These are phyloP conservation scores for Calonectria multiphialidica DNA, from an alignment of 2,329 filamentous ascomycete species.

Conservation along the genomic window DNA sequence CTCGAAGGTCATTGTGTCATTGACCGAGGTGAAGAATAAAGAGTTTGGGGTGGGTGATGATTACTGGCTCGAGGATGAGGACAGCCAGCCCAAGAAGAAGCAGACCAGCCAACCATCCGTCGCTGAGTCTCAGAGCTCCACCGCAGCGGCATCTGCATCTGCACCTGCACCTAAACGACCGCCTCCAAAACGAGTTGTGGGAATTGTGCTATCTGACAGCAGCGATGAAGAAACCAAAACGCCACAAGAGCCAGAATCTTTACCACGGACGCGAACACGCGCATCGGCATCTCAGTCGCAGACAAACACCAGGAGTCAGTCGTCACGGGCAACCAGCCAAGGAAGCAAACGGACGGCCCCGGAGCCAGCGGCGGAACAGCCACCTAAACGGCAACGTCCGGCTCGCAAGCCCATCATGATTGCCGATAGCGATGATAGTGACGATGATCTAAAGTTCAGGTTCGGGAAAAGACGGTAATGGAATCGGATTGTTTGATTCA, in stretches of 20 bases:
- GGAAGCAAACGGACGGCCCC: slow-evolving; percentile 51
- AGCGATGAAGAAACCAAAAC: slow-evolving; percentile 49
- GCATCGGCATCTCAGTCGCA: slow-evolving; percentile 45
- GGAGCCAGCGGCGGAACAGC: slow-evolving; percentile 44
- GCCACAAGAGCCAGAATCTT: slow-evolving; percentile 13
- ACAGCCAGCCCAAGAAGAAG: slow-evolving; percentile 46
- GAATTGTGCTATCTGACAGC: slow-evolving; percentile 51
- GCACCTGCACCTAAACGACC: slow-evolving; percentile 23
- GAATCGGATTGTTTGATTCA: slow-evolving; percentile 31
- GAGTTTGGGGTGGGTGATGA: slow-evolving; percentile 81
- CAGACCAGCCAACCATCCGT: slow-evolving; percentile 40
- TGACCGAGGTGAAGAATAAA: slow-evolving; percentile 79
- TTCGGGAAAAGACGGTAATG: slow-evolving; percentile 63
- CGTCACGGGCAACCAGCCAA: slow-evolving; percentile 41
- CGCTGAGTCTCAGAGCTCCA: slow-evolving; percentile 33
- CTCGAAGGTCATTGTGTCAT: slow-evolving; percentile 72
- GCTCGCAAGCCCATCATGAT: slow-evolving; percentile 50
- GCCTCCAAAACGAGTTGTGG: slow-evolving; percentile 32
- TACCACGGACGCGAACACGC: slow-evolving; percentile 37
- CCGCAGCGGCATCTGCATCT: slow-evolving; percentile 18
- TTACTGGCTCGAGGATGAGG: slow-evolving; percentile 76
- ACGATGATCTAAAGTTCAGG: slow-evolving; percentile 68
- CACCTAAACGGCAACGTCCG: slow-evolving; percentile 48
- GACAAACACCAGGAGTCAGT: slow-evolving; percentile 43
- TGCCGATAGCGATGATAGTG: slow-evolving; percentile 61